Evolutionary conservation across 106 monocot species (phyloP).

Genomic region (Platanthera zijinensis): DNA sequence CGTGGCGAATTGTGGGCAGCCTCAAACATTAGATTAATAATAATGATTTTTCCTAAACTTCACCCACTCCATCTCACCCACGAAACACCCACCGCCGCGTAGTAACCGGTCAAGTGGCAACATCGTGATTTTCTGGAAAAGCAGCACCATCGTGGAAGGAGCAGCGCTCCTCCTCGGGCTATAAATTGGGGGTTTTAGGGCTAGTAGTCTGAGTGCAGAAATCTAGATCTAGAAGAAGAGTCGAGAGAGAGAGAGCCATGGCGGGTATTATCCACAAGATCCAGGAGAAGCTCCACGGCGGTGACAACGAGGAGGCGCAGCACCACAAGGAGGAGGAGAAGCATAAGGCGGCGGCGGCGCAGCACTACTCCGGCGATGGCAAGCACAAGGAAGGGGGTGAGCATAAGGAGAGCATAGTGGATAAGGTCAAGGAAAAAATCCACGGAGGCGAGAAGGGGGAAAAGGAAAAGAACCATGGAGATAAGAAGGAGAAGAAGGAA

Average conservation of each 20-base stretch:
- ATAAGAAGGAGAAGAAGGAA: constrained; percentile 19
- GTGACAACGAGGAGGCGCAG: constrained; percentile 3
- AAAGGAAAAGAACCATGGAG: constrained; percentile 12
- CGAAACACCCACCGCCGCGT: not conserved
- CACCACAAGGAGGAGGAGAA: constrained; percentile 15
- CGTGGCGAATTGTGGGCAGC: too few relatives aligned
- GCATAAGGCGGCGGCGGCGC: constrained; percentile 13
- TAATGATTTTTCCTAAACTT: too few relatives aligned
- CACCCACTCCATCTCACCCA: not conserved
- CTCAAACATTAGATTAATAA: too few relatives aligned
- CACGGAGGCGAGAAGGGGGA: constrained; percentile 15
- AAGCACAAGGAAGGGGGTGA: constrained; percentile 12
- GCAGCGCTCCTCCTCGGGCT: not conserved
- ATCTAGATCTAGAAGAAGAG: not conserved
- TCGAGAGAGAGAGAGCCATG: constrained; percentile 13
- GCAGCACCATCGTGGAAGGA: not conserved
- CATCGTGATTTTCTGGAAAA: not conserved
- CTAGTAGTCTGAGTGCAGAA: not conserved
- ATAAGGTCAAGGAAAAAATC: constrained; percentile 47
- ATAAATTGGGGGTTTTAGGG: not conserved
- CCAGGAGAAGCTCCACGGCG: constrained; percentile 46
- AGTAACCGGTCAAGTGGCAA: not conserved
- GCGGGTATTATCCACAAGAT: constrained; percentile 48
- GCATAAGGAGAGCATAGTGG: constrained; percentile 17
- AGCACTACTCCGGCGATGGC: constrained; percentile 8